Evolutionary conservation across 371 early-diverging fungal genomes (phyloP).

Genomic region (Batkoa obscura): DNA sequence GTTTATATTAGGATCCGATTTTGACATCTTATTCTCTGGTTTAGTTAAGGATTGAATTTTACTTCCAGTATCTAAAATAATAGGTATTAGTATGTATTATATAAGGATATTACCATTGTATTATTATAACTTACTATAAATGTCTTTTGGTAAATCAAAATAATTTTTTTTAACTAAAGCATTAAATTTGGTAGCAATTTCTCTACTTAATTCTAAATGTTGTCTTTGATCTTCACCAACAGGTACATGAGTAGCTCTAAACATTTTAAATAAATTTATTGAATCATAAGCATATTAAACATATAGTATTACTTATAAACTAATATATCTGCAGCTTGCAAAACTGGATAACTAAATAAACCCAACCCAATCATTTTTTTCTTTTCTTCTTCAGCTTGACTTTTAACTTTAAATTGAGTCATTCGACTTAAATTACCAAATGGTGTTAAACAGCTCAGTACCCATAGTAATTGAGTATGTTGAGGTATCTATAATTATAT

Average conservation of each 20-base stretch:
- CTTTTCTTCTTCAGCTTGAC: background rate
- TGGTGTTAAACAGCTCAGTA: constrained; percentile 66
- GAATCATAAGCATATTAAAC: too few relatives aligned
- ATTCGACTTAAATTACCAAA: constrained; percentile 77
- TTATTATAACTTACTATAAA: constrained; percentile 28
- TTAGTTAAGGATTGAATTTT: constrained; percentile 35
- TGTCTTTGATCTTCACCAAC: constrained; percentile 89
- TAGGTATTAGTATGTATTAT: background rate
- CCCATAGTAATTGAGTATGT: constrained; percentile 75
- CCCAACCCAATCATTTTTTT: constrained; percentile 40
- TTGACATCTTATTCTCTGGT: constrained; percentile 80
- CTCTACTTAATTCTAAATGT: constrained; percentile 71
- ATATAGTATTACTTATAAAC: constrained; percentile 40
- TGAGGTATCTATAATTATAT: constrained; percentile 25
- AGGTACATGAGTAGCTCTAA: constrained; percentile 69
- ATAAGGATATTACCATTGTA: too few relatives aligned
- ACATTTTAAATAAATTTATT: background rate
- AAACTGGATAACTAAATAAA: constrained; percentile 75
- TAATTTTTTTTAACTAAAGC: constrained; percentile 26
- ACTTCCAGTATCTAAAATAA: background rate
- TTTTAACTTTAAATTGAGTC: constrained; percentile 82
- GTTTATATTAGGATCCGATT: constrained; percentile 50
- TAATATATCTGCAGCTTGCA: constrained; percentile 89
- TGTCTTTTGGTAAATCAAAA: constrained; percentile 48
- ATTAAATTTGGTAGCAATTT: constrained; percentile 58